These are phyloP conservation scores for Suillus clintonianus DNA, from an alignment of 768 basidiomycete genomes.

Conservation along the genomic window DNA sequence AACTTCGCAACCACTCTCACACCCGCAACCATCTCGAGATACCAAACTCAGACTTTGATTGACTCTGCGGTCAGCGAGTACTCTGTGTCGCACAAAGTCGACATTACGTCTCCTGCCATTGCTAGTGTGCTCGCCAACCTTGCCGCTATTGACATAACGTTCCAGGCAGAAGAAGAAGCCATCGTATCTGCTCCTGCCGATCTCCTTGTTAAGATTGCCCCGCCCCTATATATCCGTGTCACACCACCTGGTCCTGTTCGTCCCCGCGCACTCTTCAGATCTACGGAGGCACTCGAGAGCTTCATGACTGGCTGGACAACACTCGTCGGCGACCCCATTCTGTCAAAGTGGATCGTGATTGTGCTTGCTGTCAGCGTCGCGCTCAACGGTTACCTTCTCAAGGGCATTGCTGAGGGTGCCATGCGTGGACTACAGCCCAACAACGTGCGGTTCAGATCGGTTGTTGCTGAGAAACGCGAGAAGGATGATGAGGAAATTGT, in stretches of 20 bases:
- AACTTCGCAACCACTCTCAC: slow-evolving; percentile 93
- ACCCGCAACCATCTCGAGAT: slow-evolving; percentile 52
- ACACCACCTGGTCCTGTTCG: slow-evolving; percentile 34
- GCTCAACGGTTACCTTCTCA: slow-evolving; percentile 91
- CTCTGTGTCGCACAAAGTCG: slow-evolving; percentile 53
- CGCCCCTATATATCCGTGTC: slow-evolving; percentile 60
- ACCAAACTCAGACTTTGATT: slow-evolving; percentile 30
- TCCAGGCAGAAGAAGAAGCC: slow-evolving; percentile 3
- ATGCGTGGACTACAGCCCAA: slow-evolving; percentile 33
- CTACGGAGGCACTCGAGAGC: slow-evolving; percentile 66
- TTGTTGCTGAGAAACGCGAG: slow-evolving; percentile 20
- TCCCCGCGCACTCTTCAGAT: slow-evolving; percentile 33
- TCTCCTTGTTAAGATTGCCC: slow-evolving; percentile 60
- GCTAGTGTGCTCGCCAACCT: slow-evolving; percentile 59
- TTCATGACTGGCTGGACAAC: slow-evolving; percentile 91
- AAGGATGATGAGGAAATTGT: slow-evolving; percentile 24
- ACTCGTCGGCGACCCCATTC: slow-evolving; percentile 90
- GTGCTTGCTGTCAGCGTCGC: slow-evolving; percentile 83
- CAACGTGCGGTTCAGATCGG: slow-evolving; percentile 29
- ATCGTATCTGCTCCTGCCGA: slow-evolving; percentile 32
- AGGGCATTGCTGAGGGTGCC: slow-evolving; percentile 70
- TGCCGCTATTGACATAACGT: slow-evolving; percentile 33
- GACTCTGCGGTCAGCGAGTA: slow-evolving; percentile 15
- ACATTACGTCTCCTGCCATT: slow-evolving; percentile 65
- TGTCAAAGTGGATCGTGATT: slow-evolving; percentile 94